Evolutionary conservation across 345 rosid genomes (phyloP).

Genomic region (Populus alba): DNA sequence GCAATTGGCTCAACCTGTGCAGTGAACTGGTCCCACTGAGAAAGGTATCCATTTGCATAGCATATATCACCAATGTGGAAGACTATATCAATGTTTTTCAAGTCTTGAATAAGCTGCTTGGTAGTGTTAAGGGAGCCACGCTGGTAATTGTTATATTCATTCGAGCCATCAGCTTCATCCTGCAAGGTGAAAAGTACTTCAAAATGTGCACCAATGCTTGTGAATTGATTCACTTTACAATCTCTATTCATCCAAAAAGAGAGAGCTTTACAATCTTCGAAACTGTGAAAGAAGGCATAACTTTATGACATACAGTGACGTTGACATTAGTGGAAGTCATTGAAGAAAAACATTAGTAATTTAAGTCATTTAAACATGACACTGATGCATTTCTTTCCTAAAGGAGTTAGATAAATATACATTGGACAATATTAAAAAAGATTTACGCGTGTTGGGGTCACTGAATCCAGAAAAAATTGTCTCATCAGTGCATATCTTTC

Average conservation of each 20-base stretch:
- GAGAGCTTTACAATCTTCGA: not conserved
- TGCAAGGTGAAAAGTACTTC: slow-evolving; percentile 13
- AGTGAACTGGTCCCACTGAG: slow-evolving; percentile 75
- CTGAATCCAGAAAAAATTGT: not conserved
- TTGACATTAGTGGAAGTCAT: not conserved
- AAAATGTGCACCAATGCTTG: not conserved
- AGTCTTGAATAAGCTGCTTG: slow-evolving; percentile 50
- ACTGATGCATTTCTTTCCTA: not conserved
- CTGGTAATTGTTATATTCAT: slow-evolving; percentile 48
- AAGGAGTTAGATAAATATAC: not conserved
- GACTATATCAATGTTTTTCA: slow-evolving; percentile 50
- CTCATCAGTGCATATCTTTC: not conserved
- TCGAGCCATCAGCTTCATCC: slow-evolving; percentile 71
- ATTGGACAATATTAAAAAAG: too few relatives aligned
- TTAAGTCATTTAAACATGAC: not conserved
- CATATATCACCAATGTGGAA: slow-evolving; percentile 72
- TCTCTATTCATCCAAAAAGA: not conserved
- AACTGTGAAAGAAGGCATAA: not conserved
- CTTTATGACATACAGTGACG: not conserved
- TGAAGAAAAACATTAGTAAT: not conserved
- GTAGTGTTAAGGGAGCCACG: slow-evolving; percentile 64
- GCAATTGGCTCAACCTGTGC: slow-evolving; percentile 70
- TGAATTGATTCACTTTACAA: not conserved
- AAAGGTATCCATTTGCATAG: slow-evolving; percentile 69
- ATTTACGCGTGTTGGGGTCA: not conserved